phyloP scores from a whole-genome alignment of 331 rosid genomes.

The Quercus lobata region DNA sequence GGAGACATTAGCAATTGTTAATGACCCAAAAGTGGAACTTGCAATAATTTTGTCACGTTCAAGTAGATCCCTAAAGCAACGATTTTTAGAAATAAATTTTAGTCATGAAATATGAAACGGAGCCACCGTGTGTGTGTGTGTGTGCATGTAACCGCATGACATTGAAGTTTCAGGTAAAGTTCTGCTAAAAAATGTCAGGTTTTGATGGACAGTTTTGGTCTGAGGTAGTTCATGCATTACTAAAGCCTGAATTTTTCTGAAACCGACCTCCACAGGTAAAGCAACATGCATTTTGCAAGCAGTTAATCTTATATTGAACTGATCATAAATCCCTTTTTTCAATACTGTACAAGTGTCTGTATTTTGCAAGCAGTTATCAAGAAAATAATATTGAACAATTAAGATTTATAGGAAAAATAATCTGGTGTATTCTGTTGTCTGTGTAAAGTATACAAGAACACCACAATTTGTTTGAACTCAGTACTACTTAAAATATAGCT shows the following conservation, averaged over 20 bases:
- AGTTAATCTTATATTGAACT: too few relatives aligned
- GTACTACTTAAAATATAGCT: slow-evolving; percentile 77
- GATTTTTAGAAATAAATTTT: too few relatives aligned
- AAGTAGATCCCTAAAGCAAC: too few relatives aligned
- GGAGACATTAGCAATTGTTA: too few relatives aligned
- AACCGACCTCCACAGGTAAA: background rate
- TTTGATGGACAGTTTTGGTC: background rate
- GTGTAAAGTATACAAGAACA: background rate
- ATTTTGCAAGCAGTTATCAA: background rate
- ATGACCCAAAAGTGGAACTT: too few relatives aligned
- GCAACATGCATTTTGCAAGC: background rate
- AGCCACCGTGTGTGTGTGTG: too few relatives aligned
- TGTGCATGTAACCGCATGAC: too few relatives aligned
- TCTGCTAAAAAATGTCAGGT: background rate
- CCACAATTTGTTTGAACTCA: background rate
- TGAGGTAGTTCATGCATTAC: background rate
- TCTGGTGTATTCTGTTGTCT: background rate
- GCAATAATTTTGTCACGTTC: too few relatives aligned
- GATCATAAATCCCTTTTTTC: background rate
- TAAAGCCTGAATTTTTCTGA: background rate
- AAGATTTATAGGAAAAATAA: background rate
- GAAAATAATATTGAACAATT: background rate
- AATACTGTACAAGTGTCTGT: background rate
- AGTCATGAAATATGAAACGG: too few relatives aligned
- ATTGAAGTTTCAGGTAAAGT: too few relatives aligned